phyloP scores from a whole-genome alignment of 805 yeast species.

The Candida yuanshanica region DNA sequence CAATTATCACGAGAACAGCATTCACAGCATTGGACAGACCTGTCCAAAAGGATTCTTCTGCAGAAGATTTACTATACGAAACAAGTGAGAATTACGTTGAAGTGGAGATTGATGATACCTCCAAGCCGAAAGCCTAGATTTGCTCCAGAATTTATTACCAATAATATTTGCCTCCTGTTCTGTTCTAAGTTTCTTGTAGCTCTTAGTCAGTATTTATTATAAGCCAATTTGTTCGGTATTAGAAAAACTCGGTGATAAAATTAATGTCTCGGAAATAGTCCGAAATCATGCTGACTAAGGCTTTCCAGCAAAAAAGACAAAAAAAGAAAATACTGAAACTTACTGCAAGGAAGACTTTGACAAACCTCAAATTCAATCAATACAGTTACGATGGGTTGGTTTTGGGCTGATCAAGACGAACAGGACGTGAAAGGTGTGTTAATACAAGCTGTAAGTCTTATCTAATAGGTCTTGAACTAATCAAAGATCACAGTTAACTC shows the following conservation, averaged over 20 bases:
- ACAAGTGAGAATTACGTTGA: neutral
- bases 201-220: no score
- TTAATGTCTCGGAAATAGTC: neutral
- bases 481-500: no score
- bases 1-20: conserved; percentile 15
- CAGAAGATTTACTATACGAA: neutral
- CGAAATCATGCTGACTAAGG: conserved; percentile 1
- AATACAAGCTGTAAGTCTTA: neutral
- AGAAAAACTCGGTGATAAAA: neutral
- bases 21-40: conserved; percentile 32
- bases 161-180: neutral
- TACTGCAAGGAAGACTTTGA: no score
- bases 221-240: no score
- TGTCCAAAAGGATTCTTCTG: no score
- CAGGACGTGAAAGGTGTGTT: no score
- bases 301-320: neutral
- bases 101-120: neutral
- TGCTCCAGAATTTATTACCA: neutral
- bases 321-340: neutral
- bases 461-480: no score
- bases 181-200: neutral
- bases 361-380: neutral
- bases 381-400: conserved; percentile 70
- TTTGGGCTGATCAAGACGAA: conserved; percentile 58
- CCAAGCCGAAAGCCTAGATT: neutral